A percentile compares a stretch with the other conserved stretches of the same genome.
Conservation (phyloP, 345 rosid genomes). For the Murraya paniculata region DNA sequence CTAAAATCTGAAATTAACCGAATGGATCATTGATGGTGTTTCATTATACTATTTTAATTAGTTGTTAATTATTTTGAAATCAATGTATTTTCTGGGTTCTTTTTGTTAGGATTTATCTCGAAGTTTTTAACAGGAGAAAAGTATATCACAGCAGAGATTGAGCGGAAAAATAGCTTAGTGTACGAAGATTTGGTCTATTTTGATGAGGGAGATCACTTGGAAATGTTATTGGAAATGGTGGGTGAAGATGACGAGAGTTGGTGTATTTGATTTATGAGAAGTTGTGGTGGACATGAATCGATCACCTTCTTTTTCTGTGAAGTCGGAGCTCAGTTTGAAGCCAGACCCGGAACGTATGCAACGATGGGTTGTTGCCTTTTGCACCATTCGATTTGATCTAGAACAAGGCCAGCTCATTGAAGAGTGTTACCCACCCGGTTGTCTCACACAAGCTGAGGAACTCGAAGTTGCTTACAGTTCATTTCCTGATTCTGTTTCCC, state of each 20-base stretch:
- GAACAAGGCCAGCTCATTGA: constrained; percentile 97
- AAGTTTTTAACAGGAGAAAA: constrained; percentile 3
- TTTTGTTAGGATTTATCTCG: constrained; percentile 16
- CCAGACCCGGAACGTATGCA: constrained; percentile 62
- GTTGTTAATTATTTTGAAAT: neutral
- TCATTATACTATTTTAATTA: neutral
- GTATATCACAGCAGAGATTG: constrained; percentile 8
- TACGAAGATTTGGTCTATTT: neutral
- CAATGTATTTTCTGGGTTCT: constrained; percentile 8
- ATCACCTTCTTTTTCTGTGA: constrained; percentile 78
- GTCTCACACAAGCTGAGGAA: constrained; percentile 74
- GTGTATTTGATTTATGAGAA: constrained; percentile 29
- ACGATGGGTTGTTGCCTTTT: constrained; percentile 85
- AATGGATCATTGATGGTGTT: constrained; percentile 3
- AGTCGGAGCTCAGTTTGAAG: constrained; percentile 60
- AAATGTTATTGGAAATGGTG: constrained; percentile 7
- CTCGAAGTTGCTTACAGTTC: constrained; percentile 91
- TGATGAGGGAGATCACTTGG: neutral
- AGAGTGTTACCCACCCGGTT: constrained; percentile 77
- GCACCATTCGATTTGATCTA: constrained; percentile 86
- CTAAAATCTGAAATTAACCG: neutral
- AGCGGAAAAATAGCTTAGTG: neutral
- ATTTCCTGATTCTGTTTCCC: constrained; percentile 95
- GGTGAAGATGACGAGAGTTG: constrained; percentile 25
- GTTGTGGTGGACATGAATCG: constrained; percentile 69